Percentiles rank a stretch among this genome's conserved stretches.
phyloP scores from a whole-genome alignment of 805 yeast genomes.

The Spathaspora gorwiae region DNA sequence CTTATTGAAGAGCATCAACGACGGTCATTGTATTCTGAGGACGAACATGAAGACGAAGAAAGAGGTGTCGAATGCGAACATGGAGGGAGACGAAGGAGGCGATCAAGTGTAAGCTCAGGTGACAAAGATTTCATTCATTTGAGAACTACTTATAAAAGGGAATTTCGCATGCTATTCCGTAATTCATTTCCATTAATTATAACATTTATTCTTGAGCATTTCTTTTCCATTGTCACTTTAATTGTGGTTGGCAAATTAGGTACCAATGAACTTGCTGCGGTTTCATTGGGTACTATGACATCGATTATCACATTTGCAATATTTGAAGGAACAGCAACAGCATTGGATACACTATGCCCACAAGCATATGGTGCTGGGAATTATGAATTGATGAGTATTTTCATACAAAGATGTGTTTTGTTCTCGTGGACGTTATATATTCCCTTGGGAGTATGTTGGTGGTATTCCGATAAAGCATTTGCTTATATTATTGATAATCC shows the following conservation, averaged over 20 bases:
- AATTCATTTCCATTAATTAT: slow-evolving; percentile 38
- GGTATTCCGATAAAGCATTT: slow-evolving; percentile 30
- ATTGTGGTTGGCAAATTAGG: slow-evolving; percentile 45
- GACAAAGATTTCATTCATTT: slow-evolving; percentile 26
- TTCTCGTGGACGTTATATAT: slow-evolving; percentile 31
- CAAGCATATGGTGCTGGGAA: slow-evolving; percentile 44
- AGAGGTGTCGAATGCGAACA: neutral
- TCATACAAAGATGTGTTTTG: slow-evolving; percentile 35
- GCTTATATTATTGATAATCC: slow-evolving; percentile 25
- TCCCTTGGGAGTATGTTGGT: slow-evolving; percentile 40
- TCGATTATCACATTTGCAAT: slow-evolving; percentile 41
- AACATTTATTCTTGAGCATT: slow-evolving; percentile 40
- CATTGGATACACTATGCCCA: slow-evolving; percentile 42
- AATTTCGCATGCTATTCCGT: slow-evolving; percentile 22
- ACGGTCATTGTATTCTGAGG: slow-evolving; percentile 17
- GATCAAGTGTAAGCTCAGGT: slow-evolving; percentile 10
- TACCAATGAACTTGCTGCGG: slow-evolving; percentile 42
- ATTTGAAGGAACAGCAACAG: slow-evolving; percentile 44
- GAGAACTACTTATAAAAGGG: slow-evolving; percentile 23
- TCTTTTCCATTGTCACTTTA: slow-evolving; percentile 39
- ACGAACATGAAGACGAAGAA: slow-evolving; percentile 1
- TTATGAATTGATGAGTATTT: slow-evolving; percentile 30
- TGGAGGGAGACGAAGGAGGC: slow-evolving; percentile 5
- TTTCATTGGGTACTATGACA: slow-evolving; percentile 41
- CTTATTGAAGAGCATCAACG: slow-evolving; percentile 40